Evolutionary conservation across 1,139 yeast species (phyloP), one percentile per base, ranked within the genome.

Genomic region (Lodderomyces parapsilosis): DNA sequence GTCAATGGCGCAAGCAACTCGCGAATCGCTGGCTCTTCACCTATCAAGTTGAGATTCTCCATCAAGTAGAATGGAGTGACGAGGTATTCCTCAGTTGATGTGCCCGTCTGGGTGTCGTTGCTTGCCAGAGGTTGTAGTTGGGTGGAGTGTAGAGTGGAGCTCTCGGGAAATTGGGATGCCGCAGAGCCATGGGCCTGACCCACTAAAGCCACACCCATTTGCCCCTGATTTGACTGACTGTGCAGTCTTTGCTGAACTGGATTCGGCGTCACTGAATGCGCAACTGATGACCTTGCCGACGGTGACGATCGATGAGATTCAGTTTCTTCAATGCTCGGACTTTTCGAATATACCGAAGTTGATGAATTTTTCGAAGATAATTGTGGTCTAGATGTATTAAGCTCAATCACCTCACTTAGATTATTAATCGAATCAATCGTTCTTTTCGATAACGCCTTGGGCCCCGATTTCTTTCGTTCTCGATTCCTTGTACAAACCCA

Each of bases 401-500:
- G 36, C 15, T 52, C 56, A 28, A 49, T 46, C 10, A 49, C 49
- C 23, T 54, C 62, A 28, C 55, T 53, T 36, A 64, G 42, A 39
- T 54, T 59, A 43, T 58, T 63, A 41, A 72, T 71, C 22, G 66
- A 56, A 27, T 65, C 65, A 23, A 70, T 49, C 8, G 76, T 71
- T 48, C 69, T 71, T 40, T 58, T 56, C 36, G 68, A 71, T 41
- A 68, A 52, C 36, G 59, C 65, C 45, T 69, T 71, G n/a, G 77
- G 76, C 2, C 77, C 78, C 36, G 68, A 60, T 51, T 71, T 71
- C 54, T 69, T 70, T 24, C 74, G 59, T 43, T 62, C 63, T 43
- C 76, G 51, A 25, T 63, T 52, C 47, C 59, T 61, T 9, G 76
- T 72, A 51, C 78, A 72, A 8, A 58, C 60, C 30, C 71, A 49